Conservation (phyloP, 192 early-diverging fungal genomes). For the Coemansia sp. region DNA sequence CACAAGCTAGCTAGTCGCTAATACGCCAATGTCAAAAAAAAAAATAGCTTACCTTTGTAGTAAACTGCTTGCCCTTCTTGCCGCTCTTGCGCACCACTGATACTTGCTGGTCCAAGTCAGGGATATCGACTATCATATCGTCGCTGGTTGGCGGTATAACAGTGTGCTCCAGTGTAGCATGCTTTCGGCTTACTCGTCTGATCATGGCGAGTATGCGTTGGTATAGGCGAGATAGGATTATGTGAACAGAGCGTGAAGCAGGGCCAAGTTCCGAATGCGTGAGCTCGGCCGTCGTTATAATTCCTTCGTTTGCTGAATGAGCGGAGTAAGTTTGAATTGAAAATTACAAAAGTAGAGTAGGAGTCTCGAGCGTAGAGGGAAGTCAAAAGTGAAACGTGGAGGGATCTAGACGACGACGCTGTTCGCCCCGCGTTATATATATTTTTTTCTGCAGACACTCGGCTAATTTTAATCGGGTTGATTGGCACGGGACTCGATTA, state of each 20-base stretch:
- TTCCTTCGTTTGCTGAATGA: not conserved
- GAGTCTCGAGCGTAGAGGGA: not conserved
- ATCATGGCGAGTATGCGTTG: conserved; percentile 7
- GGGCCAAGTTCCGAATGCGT: not conserved
- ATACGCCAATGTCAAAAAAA: not conserved
- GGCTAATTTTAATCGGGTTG: not conserved
- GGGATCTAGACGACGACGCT: not conserved
- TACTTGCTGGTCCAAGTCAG: not conserved
- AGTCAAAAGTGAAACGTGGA: not conserved
- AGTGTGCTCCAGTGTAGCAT: not conserved
- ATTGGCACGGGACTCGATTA: not conserved
- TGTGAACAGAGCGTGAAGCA: not conserved
- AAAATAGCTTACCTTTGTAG: conserved; percentile 9
- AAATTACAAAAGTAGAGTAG: not conserved
- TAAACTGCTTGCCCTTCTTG: conserved; percentile 38
- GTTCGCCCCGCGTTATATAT: not conserved
- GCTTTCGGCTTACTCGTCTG: not conserved
- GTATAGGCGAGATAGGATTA: not conserved
- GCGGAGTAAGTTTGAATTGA: not conserved
- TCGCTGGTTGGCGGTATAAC: not conserved
- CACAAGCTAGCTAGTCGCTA: not conserved
- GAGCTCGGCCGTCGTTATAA: not conserved
- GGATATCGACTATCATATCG: not conserved
- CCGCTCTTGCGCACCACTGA: conserved; percentile 9
- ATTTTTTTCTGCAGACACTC: not conserved